Evolutionary conservation across 2,329 filamentous ascomycete species (phyloP), one percentile per base, ranked within the genome.

Genomic region (Juglanconis sp.): DNA sequence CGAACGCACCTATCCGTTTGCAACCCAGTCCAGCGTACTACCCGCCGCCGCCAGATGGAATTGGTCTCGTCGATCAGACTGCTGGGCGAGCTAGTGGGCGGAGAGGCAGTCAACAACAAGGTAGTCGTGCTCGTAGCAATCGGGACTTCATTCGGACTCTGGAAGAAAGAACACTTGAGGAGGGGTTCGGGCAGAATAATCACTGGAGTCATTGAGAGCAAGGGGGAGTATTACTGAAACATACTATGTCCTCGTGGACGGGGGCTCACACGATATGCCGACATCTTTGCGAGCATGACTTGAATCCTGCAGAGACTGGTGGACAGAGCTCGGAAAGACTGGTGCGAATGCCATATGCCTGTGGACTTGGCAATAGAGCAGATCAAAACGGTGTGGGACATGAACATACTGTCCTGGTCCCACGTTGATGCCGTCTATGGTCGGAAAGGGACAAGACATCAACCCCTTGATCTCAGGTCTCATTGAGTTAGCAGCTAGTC

Each of bases 11-110:
- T 0, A 98, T 99, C 69, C 86, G 95, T 53, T 77, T 98, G 59
- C 95, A 99, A 72, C 95, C 95, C 2, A 97, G 92, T 68, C 95
- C 95, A 5, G 95, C 95, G 1, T 99, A 99, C 75, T 99, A 98
- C 68, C 95, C 95, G 10, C 95, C 95, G 24, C 91, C 94, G 2
- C 87, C 90, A 6, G 94, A 98, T 65, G 91, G 92, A 9, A 87
- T 91, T 68, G 82, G 86, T 24, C 77, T 81, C 8, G 85, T 90
- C 63, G 83, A 87, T 53, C 84, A 83, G 61, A 79, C 85, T 31
- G 70, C 80, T 51, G 73, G 77, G 58, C 73, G 84, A 77, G 74
- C 89, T 35, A 24, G 58, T 30, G 86, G 90, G 47, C 85, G 92
- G 69, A 84, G 93, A 72, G 89, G 90, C 49, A 94, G 91, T 71